Evolutionary conservation across 1,284 basidiomycete species (phyloP).

Genomic region (Wallemia mellicola): DNA sequence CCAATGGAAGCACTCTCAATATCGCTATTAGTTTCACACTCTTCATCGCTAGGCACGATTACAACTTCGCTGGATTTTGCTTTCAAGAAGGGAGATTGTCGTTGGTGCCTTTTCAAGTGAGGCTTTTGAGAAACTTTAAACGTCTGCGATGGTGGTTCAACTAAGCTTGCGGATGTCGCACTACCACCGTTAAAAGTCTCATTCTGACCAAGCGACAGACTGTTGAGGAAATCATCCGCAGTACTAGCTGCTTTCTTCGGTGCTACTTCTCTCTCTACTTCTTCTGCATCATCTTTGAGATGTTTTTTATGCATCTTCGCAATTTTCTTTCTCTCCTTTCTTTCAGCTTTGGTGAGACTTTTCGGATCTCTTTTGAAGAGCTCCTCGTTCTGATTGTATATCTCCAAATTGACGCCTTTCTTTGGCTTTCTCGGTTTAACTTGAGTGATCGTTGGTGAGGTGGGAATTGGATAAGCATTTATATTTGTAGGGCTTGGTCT

Average conservation of each 20-base stretch:
- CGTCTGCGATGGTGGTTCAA: not conserved
- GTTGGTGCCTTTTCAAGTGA: not conserved
- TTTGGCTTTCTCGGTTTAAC: too few relatives aligned
- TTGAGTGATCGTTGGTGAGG: too few relatives aligned
- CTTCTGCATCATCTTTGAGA: not conserved
- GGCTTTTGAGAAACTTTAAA: not conserved
- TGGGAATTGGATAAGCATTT: too few relatives aligned
- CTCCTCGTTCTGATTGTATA: not conserved
- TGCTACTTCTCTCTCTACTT: too few relatives aligned
- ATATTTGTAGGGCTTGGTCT: not conserved
- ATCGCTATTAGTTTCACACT: not conserved
- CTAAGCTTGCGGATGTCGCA: not conserved
- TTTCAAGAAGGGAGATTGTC: not conserved
- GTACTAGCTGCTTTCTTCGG: too few relatives aligned
- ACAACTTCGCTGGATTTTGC: not conserved
- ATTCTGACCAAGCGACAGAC: too few relatives aligned
- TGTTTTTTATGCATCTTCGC: not conserved
- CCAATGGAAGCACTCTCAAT: not conserved
- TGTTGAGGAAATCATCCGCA: not conserved
- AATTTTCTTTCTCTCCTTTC: not conserved
- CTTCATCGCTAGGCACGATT: not conserved
- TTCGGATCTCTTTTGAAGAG: not conserved
- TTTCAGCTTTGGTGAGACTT: not conserved
- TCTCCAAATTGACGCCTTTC: not conserved
- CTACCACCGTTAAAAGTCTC: too few relatives aligned